Percentiles rank a stretch among this genome's conserved stretches.
phyloP scores from a whole-genome alignment of 202 grass and related monocot species.

The Hordeum pubiflorum region DNA sequence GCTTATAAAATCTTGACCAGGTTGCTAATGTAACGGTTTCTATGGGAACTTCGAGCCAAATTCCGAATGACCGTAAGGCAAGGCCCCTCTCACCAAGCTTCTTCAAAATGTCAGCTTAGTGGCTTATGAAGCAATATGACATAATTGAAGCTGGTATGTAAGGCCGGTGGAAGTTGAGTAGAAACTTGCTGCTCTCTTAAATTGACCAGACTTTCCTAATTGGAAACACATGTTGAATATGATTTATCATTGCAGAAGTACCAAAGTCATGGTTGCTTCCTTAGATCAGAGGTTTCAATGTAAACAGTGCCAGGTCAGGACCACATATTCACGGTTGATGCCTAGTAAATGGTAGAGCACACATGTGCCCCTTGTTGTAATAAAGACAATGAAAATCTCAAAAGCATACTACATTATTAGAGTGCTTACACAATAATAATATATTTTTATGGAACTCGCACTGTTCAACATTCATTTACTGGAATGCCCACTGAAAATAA shows the following conservation, averaged over 20 bases:
- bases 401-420: not conserved
- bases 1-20: not conserved
- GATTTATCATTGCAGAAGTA: constrained; percentile 39
- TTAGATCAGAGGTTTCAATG: constrained; percentile 17
- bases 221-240: constrained; percentile 22
- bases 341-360: constrained; percentile 24
- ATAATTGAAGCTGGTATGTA: constrained; percentile 5
- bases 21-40: not conserved
- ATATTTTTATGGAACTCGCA: not conserved
- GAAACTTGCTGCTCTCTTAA: constrained; percentile 29
- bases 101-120: not conserved
- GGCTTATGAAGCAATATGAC: constrained; percentile 7
- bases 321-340: not conserved
- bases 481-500: not conserved
- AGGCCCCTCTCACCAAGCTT: not conserved
- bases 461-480: constrained; percentile 8
- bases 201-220: constrained; percentile 6
- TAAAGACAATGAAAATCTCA: not conserved
- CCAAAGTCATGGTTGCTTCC: constrained; percentile 25
- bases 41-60: not conserved
- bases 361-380: not conserved
- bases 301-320: constrained; percentile 34
- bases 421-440: constrained; percentile 11
- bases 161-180: not conserved
- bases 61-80: not conserved